These are phyloP conservation scores for Xylariaceae sp. DNA, from an alignment of 2,329 filamentous ascomycete genomes.

Conservation along the genomic window DNA sequence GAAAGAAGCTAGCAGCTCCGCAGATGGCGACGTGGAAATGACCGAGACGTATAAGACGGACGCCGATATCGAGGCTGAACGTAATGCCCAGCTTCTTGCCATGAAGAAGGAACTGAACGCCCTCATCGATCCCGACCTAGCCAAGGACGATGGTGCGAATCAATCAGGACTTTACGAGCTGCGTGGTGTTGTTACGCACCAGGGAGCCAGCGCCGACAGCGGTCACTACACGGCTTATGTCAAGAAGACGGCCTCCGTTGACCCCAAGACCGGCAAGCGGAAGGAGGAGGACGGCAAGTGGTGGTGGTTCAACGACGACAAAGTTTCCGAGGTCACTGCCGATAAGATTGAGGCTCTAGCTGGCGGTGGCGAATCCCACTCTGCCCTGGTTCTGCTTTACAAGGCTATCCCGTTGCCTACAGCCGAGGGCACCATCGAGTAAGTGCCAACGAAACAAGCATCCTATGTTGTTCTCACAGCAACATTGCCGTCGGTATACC, in stretches of 20 bases:
- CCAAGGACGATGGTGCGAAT: constrained; percentile 76
- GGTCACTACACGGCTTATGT: constrained; percentile 98
- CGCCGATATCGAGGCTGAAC: constrained; percentile 84
- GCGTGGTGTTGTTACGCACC: constrained; percentile 89
- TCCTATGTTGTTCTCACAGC: neutral
- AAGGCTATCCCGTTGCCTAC: constrained; percentile 64
- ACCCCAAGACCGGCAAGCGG: constrained; percentile 70
- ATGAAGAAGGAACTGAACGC: constrained; percentile 85
- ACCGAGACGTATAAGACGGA: constrained; percentile 81
- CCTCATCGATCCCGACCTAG: constrained; percentile 69
- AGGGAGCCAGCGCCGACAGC: constrained; percentile 93
- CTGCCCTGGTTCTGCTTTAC: constrained; percentile 75
- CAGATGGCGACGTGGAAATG: constrained; percentile 69
- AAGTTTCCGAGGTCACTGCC: constrained; percentile 82
- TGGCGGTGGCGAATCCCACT: constrained; percentile 84
- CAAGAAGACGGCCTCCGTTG: constrained; percentile 75
- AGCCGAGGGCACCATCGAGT: constrained; percentile 42
- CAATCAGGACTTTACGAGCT: constrained; percentile 94
- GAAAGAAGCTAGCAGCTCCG: constrained; percentile 33
- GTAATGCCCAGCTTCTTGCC: constrained; percentile 63
- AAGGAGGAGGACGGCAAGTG: constrained; percentile 86
- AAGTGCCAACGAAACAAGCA: constrained; percentile 6
- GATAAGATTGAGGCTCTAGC: constrained; percentile 89
- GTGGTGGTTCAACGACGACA: constrained; percentile 99
- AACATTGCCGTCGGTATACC: constrained; percentile 24